Percentiles rank a stretch among this genome's conserved stretches.
phyloP scores from a whole-genome alignment of 352 stramenopile genomes.

The Pseudoperonospora humuli region DNA sequence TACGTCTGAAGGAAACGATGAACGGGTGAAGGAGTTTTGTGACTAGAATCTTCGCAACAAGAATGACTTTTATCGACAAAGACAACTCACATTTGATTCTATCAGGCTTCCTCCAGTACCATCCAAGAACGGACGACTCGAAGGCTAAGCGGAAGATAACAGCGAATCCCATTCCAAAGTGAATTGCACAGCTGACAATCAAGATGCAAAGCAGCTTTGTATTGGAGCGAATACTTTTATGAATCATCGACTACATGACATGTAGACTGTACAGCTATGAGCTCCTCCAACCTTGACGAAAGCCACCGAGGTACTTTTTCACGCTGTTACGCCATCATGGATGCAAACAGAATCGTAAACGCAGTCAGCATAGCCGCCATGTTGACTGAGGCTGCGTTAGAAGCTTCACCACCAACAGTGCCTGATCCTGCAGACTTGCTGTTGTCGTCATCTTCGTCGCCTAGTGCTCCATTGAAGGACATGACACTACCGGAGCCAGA shows the following conservation, averaged over 20 bases:
- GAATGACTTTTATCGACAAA: too few relatives aligned
- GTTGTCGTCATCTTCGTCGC: conserved; percentile 11
- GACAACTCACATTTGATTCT: too few relatives aligned
- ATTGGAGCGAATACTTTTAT: conserved; percentile 12
- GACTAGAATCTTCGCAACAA: too few relatives aligned
- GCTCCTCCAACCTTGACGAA: neutral
- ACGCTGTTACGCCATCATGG: conserved; percentile 19
- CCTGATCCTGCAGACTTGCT: conserved; percentile 12
- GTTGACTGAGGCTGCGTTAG: conserved; percentile 10
- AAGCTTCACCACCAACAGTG: conserved; percentile 9
- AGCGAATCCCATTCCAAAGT: too few relatives aligned
- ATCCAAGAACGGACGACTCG: too few relatives aligned
- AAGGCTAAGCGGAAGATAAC: too few relatives aligned
- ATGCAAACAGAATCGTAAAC: conserved; percentile 12
- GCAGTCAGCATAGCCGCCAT: conserved; percentile 8
- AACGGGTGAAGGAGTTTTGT: too few relatives aligned
- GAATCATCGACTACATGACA: conserved; percentile 6
- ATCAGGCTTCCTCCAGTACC: too few relatives aligned
- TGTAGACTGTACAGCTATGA: conserved; percentile 6
- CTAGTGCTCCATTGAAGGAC: conserved; percentile 26
- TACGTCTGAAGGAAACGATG: too few relatives aligned
- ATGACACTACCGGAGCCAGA: conserved; percentile 41
- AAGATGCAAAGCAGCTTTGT: conserved; percentile 11
- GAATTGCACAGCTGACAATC: too few relatives aligned
- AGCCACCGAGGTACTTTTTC: conserved; percentile 2